These are phyloP conservation scores for Fraxinus velutina DNA, from an alignment of 305 asterid genomes.

Conservation along the genomic window DNA sequence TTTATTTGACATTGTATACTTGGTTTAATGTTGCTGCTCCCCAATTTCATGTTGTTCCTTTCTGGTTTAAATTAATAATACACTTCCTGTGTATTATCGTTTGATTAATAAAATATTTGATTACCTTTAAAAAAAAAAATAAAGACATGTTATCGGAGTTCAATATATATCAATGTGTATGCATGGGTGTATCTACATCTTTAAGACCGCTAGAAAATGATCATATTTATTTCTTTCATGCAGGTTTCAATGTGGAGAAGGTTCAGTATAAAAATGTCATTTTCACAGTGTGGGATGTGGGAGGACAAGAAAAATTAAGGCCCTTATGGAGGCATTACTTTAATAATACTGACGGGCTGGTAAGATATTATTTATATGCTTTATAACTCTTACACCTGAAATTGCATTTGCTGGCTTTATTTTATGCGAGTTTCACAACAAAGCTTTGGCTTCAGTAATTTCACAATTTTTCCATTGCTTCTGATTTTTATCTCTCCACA, in stretches of 20 bases:
- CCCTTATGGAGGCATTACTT: slow-evolving; percentile 99
- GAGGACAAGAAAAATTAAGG: slow-evolving; percentile 93
- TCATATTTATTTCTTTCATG: slow-evolving; percentile 32
- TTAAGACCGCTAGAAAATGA: slow-evolving; percentile 1
- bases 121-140: too few relatives aligned
- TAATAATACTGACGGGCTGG: slow-evolving; percentile 93
- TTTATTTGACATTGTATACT: too few relatives aligned
- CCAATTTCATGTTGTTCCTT: too few relatives aligned
- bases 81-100: too few relatives aligned
- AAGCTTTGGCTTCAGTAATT: background rate
- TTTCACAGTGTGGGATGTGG: slow-evolving; percentile 99
- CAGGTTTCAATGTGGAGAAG: slow-evolving; percentile 98
- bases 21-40: too few relatives aligned
- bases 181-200: background rate
- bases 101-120: too few relatives aligned
- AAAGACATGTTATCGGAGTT: background rate
- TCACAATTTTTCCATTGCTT: background rate
- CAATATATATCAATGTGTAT: background rate
- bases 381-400: background rate
- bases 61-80: too few relatives aligned
- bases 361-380: slow-evolving; percentile 31
- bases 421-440: background rate
- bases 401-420: background rate
- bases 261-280: slow-evolving; percentile 92
- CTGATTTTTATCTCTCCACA: background rate